phyloP scores from a whole-genome alignment of 345 rosid species.

The Gossypium mustelinum region DNA sequence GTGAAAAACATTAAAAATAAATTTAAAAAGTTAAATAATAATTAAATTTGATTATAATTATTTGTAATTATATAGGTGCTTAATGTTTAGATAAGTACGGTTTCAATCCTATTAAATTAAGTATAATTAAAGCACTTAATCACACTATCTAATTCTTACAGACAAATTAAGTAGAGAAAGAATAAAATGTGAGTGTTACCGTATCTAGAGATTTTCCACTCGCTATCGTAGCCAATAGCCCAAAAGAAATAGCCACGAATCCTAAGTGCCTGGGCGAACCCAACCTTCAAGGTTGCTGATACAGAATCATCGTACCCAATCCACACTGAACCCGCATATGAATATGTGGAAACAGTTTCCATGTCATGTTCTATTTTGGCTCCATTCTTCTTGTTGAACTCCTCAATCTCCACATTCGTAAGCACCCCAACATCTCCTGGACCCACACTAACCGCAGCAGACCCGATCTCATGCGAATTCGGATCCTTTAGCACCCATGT shows the following conservation, averaged over 20 bases:
- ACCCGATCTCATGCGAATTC: constrained; percentile 31
- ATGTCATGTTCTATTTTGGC: constrained; percentile 38
- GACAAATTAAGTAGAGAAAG: not conserved
- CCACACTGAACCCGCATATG: constrained; percentile 36
- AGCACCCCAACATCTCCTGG: constrained; percentile 30
- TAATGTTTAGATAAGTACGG: too few relatives aligned
- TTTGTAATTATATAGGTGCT: too few relatives aligned
- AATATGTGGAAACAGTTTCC: constrained; percentile 40
- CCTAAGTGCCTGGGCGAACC: constrained; percentile 41
- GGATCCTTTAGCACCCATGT: constrained; percentile 54
- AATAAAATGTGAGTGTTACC: constrained; percentile 24
- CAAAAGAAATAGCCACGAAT: constrained; percentile 70
- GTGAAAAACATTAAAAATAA: too few relatives aligned
- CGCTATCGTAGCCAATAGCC: constrained; percentile 38
- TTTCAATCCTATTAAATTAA: too few relatives aligned
- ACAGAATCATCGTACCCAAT: constrained; percentile 38
- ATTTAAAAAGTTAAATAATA: too few relatives aligned
- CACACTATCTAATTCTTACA: not conserved
- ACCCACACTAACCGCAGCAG: constrained; percentile 33
- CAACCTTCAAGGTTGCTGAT: constrained; percentile 33
- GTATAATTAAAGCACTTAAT: too few relatives aligned
- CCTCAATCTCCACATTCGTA: constrained; percentile 19
- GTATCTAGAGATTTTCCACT: constrained; percentile 43
- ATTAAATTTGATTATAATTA: too few relatives aligned
- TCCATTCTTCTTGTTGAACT: constrained; percentile 28